Evolutionary conservation across 495 filamentous ascomycete species (phyloP), one percentile per base, ranked within the genome.

Genomic region (Daldinia loculata): DNA sequence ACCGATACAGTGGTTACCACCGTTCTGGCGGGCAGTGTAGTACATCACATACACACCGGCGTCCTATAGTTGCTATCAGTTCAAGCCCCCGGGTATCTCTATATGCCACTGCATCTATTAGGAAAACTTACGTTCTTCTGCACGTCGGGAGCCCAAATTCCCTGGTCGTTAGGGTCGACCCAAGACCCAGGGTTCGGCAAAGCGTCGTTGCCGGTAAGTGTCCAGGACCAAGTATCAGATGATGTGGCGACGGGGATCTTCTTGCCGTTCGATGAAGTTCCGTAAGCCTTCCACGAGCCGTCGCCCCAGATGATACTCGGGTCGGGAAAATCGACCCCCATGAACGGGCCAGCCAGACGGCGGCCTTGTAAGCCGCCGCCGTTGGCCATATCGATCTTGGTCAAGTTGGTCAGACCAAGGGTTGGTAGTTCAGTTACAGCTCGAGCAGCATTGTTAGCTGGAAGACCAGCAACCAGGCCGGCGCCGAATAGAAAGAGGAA

Each of bases 21-120:
- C 70, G 26, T 66, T 74, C 43, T 79, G 78, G 39, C 76, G 76
- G 14, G 83, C 86, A 7, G 82, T 85, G 72, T 87, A 89, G 76
- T 88, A 88, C 82, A 89, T 83, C 17, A 88, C 80, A 74, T 84
- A 89, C 56, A 75, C 79, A n/a, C 86, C 85, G 34, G 56, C 67
- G 50, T 77, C 76, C 74, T 77, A 11, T 2, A 19, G 26, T 12
- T 6, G 34, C 24, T 59, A 9, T 60, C 32, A 29, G 38, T 29
- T 17, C 8, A 11, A 27, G n/a, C 6, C 38, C 11, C 14, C 38
- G 11, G 12, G n/a, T 45, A 6, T 15, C 3, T 56, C 3, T 41
- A 34, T 39, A 58, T 41, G 8, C 24, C 19, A 22, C 24, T 4
- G 6, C n/a, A 34, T 32, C 38, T 30, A 39, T 1, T 29, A 22